phyloP scores from a whole-genome alignment of 768 basidiomycete genomes.

The Tylopilus sp. region DNA sequence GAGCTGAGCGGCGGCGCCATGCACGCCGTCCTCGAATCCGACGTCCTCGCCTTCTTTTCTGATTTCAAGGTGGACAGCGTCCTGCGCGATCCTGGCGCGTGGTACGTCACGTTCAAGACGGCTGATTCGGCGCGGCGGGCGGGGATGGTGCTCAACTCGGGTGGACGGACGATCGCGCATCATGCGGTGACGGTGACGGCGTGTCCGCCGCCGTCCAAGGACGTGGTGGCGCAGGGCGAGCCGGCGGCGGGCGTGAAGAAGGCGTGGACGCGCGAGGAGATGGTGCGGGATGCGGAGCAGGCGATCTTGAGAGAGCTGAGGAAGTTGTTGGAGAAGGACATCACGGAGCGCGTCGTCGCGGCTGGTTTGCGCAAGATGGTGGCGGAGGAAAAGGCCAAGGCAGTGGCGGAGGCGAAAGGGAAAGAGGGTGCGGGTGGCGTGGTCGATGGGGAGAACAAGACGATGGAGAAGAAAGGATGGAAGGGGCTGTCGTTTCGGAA shows the following conservation, averaged over 20 bases:
- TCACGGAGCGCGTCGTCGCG: conserved; percentile 58
- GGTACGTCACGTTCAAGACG: conserved; percentile 79
- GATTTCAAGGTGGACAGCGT: conserved; percentile 73
- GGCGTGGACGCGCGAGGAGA: conserved; percentile 49
- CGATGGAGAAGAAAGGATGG: conserved; percentile 42
- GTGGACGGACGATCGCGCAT: conserved; percentile 52
- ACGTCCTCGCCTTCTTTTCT: conserved; percentile 65
- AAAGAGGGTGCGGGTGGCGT: conserved; percentile 17
- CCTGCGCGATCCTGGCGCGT: conserved; percentile 63
- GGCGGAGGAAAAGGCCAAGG: conserved; percentile 47
- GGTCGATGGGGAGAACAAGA: conserved; percentile 44
- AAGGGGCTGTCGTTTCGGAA: conserved; percentile 46
- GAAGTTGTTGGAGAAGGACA: conserved; percentile 57
- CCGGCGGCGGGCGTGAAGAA: conserved; percentile 36
- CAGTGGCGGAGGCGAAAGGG: conserved; percentile 19
- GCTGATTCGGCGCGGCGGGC: conserved; percentile 64
- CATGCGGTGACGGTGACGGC: conserved; percentile 57
- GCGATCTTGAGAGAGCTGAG: conserved; percentile 57
- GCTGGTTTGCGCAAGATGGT: conserved; percentile 51
- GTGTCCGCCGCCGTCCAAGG: conserved; percentile 34
- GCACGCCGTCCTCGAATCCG: conserved; percentile 57
- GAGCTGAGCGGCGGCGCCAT: conserved; percentile 45
- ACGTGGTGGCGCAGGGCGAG: conserved; percentile 27
- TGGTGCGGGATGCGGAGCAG: conserved; percentile 53
- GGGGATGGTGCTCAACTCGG: conserved; percentile 54